Evolutionary conservation across 2,329 filamentous ascomycete genomes (phyloP).

Genomic region (Cytospora piceicola): DNA sequence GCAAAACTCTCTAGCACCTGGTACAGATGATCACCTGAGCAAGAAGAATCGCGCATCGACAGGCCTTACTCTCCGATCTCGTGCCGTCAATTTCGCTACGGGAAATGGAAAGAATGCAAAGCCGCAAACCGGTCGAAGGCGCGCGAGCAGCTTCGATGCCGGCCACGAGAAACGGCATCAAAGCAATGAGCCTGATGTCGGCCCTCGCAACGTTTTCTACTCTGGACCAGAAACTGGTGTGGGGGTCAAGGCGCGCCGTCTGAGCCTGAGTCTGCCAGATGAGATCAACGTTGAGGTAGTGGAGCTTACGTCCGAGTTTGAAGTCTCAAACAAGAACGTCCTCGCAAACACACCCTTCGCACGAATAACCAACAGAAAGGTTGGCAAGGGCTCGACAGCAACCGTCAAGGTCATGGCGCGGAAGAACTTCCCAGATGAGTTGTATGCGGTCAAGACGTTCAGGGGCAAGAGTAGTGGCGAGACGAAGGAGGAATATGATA

Average conservation of each 20-base stretch:
- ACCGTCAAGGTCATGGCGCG: slow-evolving; percentile 80
- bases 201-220: slow-evolving; percentile 38
- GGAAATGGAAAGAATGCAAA: slow-evolving; percentile 36
- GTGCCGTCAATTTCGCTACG: slow-evolving; percentile 52
- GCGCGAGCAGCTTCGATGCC: slow-evolving; percentile 57
- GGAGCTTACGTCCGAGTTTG: slow-evolving; percentile 71
- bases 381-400: slow-evolving; percentile 83
- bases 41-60: slow-evolving; percentile 58
- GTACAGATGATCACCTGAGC: slow-evolving; percentile 49
- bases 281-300: slow-evolving; percentile 74
- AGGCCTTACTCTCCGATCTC: slow-evolving; percentile 53
- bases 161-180: slow-evolving; percentile 34
- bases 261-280: slow-evolving; percentile 75
- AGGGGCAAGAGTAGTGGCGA: slow-evolving; percentile 72
- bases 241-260: slow-evolving; percentile 76
- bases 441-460: slow-evolving; percentile 89
- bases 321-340: slow-evolving; percentile 62
- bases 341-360: slow-evolving; percentile 48
- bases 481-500: slow-evolving; percentile 73
- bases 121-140: slow-evolving; percentile 37
- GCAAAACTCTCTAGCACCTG: slow-evolving; percentile 42
- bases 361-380: slow-evolving; percentile 71
- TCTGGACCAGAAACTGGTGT: slow-evolving; percentile 68
- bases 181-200: slow-evolving; percentile 33
- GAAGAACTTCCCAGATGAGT: slow-evolving; percentile 65